Base-by-base conservation (phyloP, 805 yeast genomes). In the Ogataea paradorogensis region DNA sequence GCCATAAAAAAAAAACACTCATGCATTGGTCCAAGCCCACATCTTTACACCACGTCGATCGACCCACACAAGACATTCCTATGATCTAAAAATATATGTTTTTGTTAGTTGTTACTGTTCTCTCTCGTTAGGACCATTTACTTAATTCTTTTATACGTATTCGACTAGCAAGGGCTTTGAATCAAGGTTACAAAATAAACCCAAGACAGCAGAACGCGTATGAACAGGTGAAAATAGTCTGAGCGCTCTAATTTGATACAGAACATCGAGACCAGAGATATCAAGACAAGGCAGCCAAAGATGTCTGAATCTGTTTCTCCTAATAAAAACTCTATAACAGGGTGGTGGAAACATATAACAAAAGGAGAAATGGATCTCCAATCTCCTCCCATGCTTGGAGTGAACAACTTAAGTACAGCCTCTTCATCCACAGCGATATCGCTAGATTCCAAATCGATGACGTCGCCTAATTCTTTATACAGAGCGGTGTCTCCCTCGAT, bases 331-430 rank as follows among this genome's bases (percentile, higher is more conserved):
- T 51, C 61, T 6, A 39, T 60, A 29, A 43, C 60, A 7, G 46
- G 46, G 33, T 58, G 62, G 65, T 58, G 63, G 63, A 60, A 59
- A 41, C 53, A 48, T 18, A 43, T 59, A 35, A 55, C 51, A 14
- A 50, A 53, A 37, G 43, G 40, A 26, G 53, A 50, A 5, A 32
- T 30, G 9, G 50, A 45, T 13, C 28, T 43, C 3, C 23, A 42
- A 26, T 49, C 53, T 15, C 47, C 56, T 7, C 31, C 42, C n/a
- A 41, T 45, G 10, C 27, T 41, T 2, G 24, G 44, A 3, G 30
- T 31, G 9, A 34, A 36, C 27, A 27, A 33, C 27, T 38, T 28
- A 16, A 14, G 37, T 13, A n/a, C 14, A 9, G 27, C 29, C 16
- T 25, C 46, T n/a, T 16, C 30, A 15, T 42, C 55, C 2, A 30